Percentiles rank a stretch among this genome's conserved stretches.
These are phyloP conservation scores for Ogataea populi-albae DNA, from an alignment of 805 yeast genomes.

Conservation along the genomic window DNA sequence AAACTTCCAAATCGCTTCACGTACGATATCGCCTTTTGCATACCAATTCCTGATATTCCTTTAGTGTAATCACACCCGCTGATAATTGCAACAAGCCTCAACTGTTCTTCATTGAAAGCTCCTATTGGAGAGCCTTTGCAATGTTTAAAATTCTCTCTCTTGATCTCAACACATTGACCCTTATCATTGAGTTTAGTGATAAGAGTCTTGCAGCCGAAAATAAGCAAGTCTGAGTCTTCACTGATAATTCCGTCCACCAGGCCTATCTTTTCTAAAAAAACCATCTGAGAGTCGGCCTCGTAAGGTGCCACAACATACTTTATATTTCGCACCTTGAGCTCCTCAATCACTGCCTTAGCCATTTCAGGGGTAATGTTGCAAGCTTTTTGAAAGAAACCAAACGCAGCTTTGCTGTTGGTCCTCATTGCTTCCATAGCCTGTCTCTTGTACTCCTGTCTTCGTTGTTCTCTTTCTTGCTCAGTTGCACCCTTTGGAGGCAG, in stretches of 20 bases:
- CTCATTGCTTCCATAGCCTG: conserved; percentile 52
- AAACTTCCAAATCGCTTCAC: conserved; percentile 50
- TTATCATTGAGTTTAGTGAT: conserved; percentile 78
- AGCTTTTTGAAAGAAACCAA: conserved; percentile 68
- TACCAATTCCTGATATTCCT: conserved; percentile 80
- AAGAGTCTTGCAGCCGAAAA: conserved; percentile 77
- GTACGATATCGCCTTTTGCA: conserved; percentile 66
- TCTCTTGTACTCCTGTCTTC: conserved; percentile 55
- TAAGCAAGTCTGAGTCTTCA: conserved; percentile 89
- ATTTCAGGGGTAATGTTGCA: conserved; percentile 86
- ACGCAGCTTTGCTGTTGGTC: conserved; percentile 61
- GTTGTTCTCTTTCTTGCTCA: conserved; percentile 57
- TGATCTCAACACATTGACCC: conserved; percentile 67
- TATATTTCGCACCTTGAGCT: conserved; percentile 54
- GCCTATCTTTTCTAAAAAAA: conserved; percentile 73
- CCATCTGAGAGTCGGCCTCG: conserved; percentile 98
- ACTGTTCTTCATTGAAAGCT: conserved; percentile 50
- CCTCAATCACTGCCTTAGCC: conserved; percentile 83
- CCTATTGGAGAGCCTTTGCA: conserved; percentile 40
- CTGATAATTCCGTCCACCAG: conserved; percentile 81
- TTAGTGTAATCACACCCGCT: conserved; percentile 97
- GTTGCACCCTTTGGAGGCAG: conserved; percentile 77
- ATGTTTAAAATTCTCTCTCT: conserved; percentile 48
- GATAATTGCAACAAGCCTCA: conserved; percentile 75
- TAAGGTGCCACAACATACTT: conserved; percentile 91